Conservation (phyloP, 2,329 filamentous ascomycete genomes). For the Fusarium chlamydosporum region DNA sequence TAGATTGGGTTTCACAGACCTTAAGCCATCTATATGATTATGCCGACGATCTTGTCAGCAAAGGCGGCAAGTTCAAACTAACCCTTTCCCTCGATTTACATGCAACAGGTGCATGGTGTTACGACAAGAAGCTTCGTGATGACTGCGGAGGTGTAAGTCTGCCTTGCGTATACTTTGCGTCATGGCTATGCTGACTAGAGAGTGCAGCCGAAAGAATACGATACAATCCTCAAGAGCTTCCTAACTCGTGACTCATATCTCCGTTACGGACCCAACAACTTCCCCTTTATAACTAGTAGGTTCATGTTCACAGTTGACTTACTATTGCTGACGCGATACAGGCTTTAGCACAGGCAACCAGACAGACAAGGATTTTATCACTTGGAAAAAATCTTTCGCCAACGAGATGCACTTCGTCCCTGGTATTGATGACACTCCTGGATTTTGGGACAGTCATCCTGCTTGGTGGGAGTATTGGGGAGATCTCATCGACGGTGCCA, state of each 20-base stretch:
- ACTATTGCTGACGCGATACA: background rate
- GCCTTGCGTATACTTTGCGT: too few relatives aligned
- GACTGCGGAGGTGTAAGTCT: constrained; percentile 2
- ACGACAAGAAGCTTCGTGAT: background rate
- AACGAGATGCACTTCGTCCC: background rate
- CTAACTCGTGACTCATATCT: too few relatives aligned
- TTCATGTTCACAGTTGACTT: background rate
- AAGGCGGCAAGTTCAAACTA: constrained; percentile 9
- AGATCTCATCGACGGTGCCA: constrained; percentile 4
- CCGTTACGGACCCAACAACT: background rate
- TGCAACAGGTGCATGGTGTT: constrained; percentile 2
- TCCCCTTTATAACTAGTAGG: background rate
- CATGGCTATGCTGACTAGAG: too few relatives aligned
- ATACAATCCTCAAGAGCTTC: too few relatives aligned
- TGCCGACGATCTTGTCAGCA: background rate
- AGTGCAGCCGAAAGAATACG: too few relatives aligned
- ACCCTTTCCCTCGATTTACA: constrained; percentile 6
- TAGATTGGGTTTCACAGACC: background rate
- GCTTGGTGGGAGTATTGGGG: constrained; percentile 1
- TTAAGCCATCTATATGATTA: constrained; percentile 6
- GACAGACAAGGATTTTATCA: background rate
- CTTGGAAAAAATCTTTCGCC: background rate
- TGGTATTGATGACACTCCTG: background rate
- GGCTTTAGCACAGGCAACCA: constrained; percentile 1
- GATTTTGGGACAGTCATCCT: constrained; percentile 3